Evolutionary conservation across 495 filamentous ascomycete genomes (phyloP).

Genomic region (Aspergillus panamensis): DNA sequence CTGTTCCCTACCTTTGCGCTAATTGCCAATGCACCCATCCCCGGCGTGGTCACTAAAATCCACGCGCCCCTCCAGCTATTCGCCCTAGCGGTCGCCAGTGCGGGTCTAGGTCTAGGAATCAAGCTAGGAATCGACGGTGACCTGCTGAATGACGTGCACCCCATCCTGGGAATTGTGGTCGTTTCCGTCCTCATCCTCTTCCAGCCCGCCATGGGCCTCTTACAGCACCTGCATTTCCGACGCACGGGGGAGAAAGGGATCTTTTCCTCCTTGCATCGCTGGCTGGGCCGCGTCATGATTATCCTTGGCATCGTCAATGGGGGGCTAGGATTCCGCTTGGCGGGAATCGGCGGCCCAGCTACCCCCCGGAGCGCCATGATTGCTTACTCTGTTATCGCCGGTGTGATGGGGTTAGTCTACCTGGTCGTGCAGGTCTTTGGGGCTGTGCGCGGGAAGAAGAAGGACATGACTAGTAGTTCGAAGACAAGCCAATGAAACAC

Average conservation of each 20-base stretch:
- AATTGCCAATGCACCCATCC: conserved; percentile 34
- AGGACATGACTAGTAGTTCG: too few relatives aligned
- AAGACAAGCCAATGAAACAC: too few relatives aligned
- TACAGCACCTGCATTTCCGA: conserved; percentile 58
- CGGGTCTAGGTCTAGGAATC: conserved; percentile 59
- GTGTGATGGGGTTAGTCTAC: conserved; percentile 49
- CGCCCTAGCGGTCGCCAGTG: conserved; percentile 51
- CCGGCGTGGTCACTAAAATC: conserved; percentile 27
- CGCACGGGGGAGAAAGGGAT: conserved; percentile 43
- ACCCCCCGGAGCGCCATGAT: conserved; percentile 40
- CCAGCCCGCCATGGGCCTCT: conserved; percentile 58
- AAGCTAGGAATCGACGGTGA: conserved; percentile 33
- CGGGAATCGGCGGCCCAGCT: conserved; percentile 23
- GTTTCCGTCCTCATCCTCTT: conserved; percentile 50
- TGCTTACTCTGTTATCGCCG: conserved; percentile 59
- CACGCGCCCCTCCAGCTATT: conserved; percentile 59
- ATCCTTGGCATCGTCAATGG: conserved; percentile 64
- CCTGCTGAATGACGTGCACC: conserved; percentile 26
- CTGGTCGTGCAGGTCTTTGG: conserved; percentile 21
- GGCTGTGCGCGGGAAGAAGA: background rate
- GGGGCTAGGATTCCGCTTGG: conserved; percentile 60
- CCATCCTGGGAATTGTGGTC: conserved; percentile 56
- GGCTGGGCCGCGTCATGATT: conserved; percentile 80
- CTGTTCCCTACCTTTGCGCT: conserved; percentile 48
- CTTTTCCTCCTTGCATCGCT: conserved; percentile 67